These are phyloP conservation scores for Misopates orontium DNA, from an alignment of 257 asterid genomes.

Conservation along the genomic window DNA sequence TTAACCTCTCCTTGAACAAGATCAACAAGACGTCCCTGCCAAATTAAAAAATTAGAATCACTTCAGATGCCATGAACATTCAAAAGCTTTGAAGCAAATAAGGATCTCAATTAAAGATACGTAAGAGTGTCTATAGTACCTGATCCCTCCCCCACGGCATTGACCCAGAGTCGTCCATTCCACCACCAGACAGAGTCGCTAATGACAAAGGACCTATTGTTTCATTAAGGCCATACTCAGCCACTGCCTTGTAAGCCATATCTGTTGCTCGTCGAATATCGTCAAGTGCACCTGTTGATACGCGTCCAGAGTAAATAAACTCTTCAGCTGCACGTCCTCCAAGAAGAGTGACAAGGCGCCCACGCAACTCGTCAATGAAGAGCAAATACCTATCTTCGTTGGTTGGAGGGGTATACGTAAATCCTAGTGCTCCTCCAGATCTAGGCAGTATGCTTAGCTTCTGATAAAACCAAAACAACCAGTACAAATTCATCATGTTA, in stretches of 20 bases:
- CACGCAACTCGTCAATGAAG: slow-evolving; percentile 94
- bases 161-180: slow-evolving; percentile 87
- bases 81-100: neutral
- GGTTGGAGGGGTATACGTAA: slow-evolving; percentile 91
- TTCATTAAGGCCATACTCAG: slow-evolving; percentile 92
- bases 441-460: slow-evolving; percentile 99
- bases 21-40: slow-evolving; percentile 93
- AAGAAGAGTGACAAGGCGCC: slow-evolving; percentile 94
- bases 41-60: slow-evolving; percentile 24
- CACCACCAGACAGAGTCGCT: slow-evolving; percentile 89
- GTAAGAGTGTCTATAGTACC: slow-evolving; percentile 42
- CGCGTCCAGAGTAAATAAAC: slow-evolving; percentile 89
- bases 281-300: slow-evolving; percentile 98
- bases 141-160: slow-evolving; percentile 89
- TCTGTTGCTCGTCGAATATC: slow-evolving; percentile 97
- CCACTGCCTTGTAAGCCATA: slow-evolving; percentile 99
- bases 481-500: slow-evolving; percentile 15
- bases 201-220: slow-evolving; percentile 85
- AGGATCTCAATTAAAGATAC: slow-evolving; percentile 1
- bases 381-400: slow-evolving; percentile 92
- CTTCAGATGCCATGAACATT: slow-evolving; percentile 17
- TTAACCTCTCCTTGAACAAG: slow-evolving; percentile 93
- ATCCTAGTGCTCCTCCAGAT: slow-evolving; percentile 97
- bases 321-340: slow-evolving; percentile 99
- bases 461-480: slow-evolving; percentile 44